Evolutionary conservation across 495 filamentous ascomycete species (phyloP).

Genomic region (Durotheca rogersii): DNA sequence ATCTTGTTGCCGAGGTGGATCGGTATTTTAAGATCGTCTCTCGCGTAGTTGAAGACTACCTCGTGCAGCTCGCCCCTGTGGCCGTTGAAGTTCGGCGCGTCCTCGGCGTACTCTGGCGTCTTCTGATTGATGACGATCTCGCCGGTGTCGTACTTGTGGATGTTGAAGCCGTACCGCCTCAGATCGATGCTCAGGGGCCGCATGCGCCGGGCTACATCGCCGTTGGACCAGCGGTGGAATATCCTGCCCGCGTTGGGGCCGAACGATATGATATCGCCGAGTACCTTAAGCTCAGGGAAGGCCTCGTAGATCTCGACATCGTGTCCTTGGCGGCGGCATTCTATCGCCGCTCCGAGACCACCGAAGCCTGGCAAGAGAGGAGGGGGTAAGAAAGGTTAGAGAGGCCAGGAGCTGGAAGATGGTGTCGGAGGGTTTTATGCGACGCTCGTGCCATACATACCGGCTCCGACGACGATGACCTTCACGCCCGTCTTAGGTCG

Average conservation of each 20-base stretch:
- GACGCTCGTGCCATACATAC: constrained; percentile 18
- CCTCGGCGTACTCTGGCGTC: constrained; percentile 43
- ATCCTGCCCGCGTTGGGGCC: constrained; percentile 61
- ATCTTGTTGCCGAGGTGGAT: constrained; percentile 57
- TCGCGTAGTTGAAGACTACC: constrained; percentile 59
- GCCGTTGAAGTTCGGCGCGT: constrained; percentile 61
- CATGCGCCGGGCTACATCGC: constrained; percentile 48
- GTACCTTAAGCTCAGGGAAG: constrained; percentile 57
- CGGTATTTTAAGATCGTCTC: constrained; percentile 54
- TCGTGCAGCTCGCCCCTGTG: constrained; percentile 61
- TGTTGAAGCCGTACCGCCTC: constrained; percentile 55
- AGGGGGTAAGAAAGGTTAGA: not conserved
- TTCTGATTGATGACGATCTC: constrained; percentile 60
- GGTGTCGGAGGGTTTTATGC: not conserved
- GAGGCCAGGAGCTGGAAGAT: not conserved
- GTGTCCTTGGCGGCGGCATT: constrained; percentile 63
- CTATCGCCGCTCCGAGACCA: constrained; percentile 61
- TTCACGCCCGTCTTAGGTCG: constrained; percentile 52
- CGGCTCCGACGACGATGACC: constrained; percentile 57
- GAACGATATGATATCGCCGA: constrained; percentile 67
- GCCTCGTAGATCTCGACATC: constrained; percentile 59
- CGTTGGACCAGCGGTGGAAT: constrained; percentile 53
- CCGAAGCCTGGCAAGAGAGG: constrained; percentile 47
- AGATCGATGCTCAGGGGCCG: constrained; percentile 55
- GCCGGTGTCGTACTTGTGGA: constrained; percentile 62